Base-by-base conservation (phyloP, 1,284 basidiomycete genomes). In the Thelephora terrestris region DNA sequence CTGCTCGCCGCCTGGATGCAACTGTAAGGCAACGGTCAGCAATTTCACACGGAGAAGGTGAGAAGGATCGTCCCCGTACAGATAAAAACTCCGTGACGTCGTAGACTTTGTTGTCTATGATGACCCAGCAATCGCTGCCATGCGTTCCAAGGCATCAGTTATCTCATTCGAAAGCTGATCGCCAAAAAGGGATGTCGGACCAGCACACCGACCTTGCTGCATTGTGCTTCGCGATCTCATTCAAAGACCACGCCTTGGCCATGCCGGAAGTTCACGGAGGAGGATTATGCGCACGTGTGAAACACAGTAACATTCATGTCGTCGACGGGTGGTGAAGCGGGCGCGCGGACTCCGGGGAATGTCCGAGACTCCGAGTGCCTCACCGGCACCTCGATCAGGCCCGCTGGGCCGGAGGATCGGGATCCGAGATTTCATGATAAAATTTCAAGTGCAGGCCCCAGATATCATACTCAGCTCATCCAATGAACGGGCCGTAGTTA, bases 1-100 rank as follows among this genome's bases (percentile, higher is more conserved):
- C 48, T 76, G 74, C 29, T 78, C 66, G 7, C 91, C 91, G 43
- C 91, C 91, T 0, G 91, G 91, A 55, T 93, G 90, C 49, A 80
- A 78, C 84, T 87, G 57, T 9, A 12, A 47, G 18, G 34, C 21
- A 9, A 7, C 18, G 21, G 23, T 51, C 23, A 48, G 45, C 32
- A 27, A 21, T 46, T 54, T 7, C 25, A 23, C 6, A 14, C 27
- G 16, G 27, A 43, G 45, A 42, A 20, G 16, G 24, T 2, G 42
- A 10, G 40, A 5, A 14, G 14, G 29, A 12, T 7, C 3, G 14
- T 32, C 7, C 14, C 63, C 69, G 43, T 53, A 83, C 84, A 46
- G 74, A 64, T 42, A 95, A 67, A 61, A 95, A 94, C 10, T 87
- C 82, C 5, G 91, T 93, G 49, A 94, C 85, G 67, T 89, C 85